Percentiles rank a stretch among this genome's conserved stretches.
phyloP scores from a whole-genome alignment of 2,329 filamentous ascomycete genomes.

The Fusarium sterilihyphosum region DNA sequence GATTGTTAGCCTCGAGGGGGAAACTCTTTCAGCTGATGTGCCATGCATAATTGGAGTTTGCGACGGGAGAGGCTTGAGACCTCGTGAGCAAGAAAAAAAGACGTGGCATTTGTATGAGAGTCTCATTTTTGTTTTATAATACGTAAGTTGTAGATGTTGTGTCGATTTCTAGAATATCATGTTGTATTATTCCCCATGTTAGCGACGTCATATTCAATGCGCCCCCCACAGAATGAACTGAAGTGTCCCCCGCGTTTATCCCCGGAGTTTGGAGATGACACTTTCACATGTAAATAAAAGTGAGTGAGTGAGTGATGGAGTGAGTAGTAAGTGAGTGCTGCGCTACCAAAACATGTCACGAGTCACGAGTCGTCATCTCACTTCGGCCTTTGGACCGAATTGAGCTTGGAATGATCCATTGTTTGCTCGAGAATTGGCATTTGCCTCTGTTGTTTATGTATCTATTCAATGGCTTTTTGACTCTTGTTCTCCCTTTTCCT shows the following conservation, averaged over 20 bases:
- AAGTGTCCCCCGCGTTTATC: constrained; percentile 22
- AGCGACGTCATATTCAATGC: constrained; percentile 25
- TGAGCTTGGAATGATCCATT: constrained; percentile 17
- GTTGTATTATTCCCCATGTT: neutral
- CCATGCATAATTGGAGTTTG: neutral
- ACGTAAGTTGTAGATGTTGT: neutral
- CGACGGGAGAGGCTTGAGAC: constrained; percentile 14
- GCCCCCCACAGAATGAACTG: neutral
- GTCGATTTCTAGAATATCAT: neutral
- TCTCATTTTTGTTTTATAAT: neutral
- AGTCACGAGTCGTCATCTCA: constrained; percentile 37
- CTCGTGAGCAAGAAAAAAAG: neutral
- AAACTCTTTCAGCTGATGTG: neutral
- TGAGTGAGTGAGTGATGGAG: neutral
- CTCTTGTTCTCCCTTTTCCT: neutral
- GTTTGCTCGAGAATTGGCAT: neutral
- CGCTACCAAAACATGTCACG: constrained; percentile 28
- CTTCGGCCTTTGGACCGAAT: constrained; percentile 36
- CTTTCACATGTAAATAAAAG: constrained; percentile 41
- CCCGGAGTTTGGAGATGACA: constrained; percentile 19
- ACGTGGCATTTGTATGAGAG: neutral
- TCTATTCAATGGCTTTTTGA: neutral
- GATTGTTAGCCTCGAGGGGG: neutral
- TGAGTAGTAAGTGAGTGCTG: too few relatives aligned
- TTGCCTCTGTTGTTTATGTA: neutral